A percentile compares a stretch with the other conserved stretches of the same genome.
phyloP scores from a whole-genome alignment of 2,329 filamentous ascomycete genomes.

The Scytalidium sp. region DNA sequence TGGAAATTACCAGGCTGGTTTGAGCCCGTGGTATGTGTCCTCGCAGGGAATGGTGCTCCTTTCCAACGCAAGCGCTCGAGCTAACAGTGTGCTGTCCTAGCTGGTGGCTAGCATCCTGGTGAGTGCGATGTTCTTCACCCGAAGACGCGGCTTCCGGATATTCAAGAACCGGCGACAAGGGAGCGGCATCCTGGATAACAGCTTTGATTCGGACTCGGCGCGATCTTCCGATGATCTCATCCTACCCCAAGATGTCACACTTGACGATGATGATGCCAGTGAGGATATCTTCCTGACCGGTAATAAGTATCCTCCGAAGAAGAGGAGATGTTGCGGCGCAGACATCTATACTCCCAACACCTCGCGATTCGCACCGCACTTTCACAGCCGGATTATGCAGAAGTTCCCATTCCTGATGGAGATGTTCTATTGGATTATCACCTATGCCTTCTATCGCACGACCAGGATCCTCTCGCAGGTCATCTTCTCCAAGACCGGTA shows the following conservation, averaged over 20 bases:
- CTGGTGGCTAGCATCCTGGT: constrained; percentile 30
- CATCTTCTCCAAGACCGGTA: constrained; percentile 34
- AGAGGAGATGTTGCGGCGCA: constrained; percentile 46
- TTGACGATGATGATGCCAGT: constrained; percentile 19
- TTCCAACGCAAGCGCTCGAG: background rate
- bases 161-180: constrained; percentile 13
- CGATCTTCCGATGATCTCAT: constrained; percentile 27
- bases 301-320: constrained; percentile 40
- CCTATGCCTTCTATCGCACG: constrained; percentile 27
- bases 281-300: constrained; percentile 15
- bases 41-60: background rate
- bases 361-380: constrained; percentile 55
- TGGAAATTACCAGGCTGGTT: constrained; percentile 29
- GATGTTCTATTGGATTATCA: constrained; percentile 67
- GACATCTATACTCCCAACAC: constrained; percentile 54
- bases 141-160: constrained; percentile 21
- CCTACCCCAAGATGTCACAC: constrained; percentile 14
- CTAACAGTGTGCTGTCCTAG: constrained; percentile 15
- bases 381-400: constrained; percentile 61
- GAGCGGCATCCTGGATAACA: constrained; percentile 20
- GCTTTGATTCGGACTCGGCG: constrained; percentile 18
- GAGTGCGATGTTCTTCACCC: constrained; percentile 26
- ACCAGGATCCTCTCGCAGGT: constrained; percentile 24
- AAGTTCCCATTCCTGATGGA: constrained; percentile 65
- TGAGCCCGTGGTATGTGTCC: constrained; percentile 25